These are phyloP conservation scores for Casuarina equisetifolia DNA, from an alignment of 306 rosid genomes.

Conservation along the genomic window DNA sequence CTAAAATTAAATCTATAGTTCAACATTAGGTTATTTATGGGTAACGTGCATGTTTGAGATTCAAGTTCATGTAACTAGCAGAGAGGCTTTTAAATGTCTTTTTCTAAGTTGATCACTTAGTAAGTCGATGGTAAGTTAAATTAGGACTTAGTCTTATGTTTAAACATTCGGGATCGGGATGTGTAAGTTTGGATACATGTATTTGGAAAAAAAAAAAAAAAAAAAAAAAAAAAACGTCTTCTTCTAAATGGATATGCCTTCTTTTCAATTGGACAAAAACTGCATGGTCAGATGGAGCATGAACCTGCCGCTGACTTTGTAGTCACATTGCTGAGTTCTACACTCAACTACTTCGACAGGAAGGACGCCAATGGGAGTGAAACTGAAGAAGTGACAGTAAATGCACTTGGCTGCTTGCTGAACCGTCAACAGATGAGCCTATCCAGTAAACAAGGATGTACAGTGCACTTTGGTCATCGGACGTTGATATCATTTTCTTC, in stretches of 20 bases:
- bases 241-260: not conserved
- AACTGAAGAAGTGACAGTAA: not conserved
- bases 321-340: not conserved
- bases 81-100: too few species aligned
- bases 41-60: too few species aligned
- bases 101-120: too few species aligned
- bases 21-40: too few species aligned
- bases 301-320: not conserved
- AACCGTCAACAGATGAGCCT: not conserved
- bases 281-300: not conserved
- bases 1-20: too few species aligned
- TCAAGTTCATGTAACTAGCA: too few species aligned
- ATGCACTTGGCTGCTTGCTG: not conserved
- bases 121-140: too few species aligned
- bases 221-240: not conserved
- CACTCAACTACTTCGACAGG: not conserved
- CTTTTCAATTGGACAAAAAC: not conserved
- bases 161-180: too few species aligned
- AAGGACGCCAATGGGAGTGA: not conserved
- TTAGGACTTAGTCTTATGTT: too few species aligned
- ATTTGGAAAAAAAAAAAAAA: too few species aligned
- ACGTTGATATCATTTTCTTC: not conserved
- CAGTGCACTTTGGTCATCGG: not conserved
- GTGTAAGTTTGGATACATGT: too few species aligned
- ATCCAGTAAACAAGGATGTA: not conserved